phyloP scores from a whole-genome alignment of 2,329 filamentous ascomycete species.

The Colletotrichum viniferum region DNA sequence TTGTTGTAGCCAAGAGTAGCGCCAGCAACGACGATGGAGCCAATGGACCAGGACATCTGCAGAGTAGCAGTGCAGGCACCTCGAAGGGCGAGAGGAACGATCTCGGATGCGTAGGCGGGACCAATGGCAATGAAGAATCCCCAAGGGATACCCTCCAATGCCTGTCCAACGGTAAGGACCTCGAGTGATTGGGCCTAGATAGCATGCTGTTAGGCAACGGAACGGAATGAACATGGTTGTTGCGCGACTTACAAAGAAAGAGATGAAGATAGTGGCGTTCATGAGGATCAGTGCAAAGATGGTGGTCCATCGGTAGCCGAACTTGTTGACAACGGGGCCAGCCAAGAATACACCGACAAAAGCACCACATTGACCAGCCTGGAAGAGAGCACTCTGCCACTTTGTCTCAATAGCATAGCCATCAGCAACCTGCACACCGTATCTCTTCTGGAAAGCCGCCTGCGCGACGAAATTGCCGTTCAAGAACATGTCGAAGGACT shows the following conservation, averaged over 20 bases:
- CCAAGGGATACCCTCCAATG: slow-evolving; percentile 65
- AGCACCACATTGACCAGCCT: slow-evolving; percentile 37
- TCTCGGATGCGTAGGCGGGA: slow-evolving; percentile 64
- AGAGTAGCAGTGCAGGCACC: slow-evolving; percentile 63
- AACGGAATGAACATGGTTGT: fast-evolving
- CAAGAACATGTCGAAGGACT: slow-evolving; percentile 54
- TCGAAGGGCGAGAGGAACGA: slow-evolving; percentile 61
- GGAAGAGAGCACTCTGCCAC: slow-evolving; percentile 44
- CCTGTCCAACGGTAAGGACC: slow-evolving; percentile 54
- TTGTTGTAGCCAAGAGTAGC: slow-evolving; percentile 58
- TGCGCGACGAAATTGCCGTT: slow-evolving; percentile 52
- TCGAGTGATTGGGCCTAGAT: slow-evolving; percentile 39
- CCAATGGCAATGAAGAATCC: slow-evolving; percentile 68
- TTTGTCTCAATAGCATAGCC: slow-evolving; percentile 38
- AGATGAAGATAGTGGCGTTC: slow-evolving; percentile 48
- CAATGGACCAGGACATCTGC: slow-evolving; percentile 70
- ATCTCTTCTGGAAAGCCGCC: slow-evolving; percentile 37
- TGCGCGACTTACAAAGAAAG: slow-evolving; percentile 50
- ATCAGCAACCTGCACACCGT: slow-evolving; percentile 33
- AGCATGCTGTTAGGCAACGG: slow-evolving; percentile 19
- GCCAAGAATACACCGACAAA: slow-evolving; percentile 40
- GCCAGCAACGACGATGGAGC: slow-evolving; percentile 61
- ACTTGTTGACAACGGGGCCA: slow-evolving; percentile 38
- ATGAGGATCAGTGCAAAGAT: slow-evolving; percentile 29
- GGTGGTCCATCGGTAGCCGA: slow-evolving; percentile 42